Evolutionary conservation across 2,329 filamentous ascomycete species (phyloP), one percentile per base, ranked within the genome.

Genomic region (Paecilomyces niveus): DNA sequence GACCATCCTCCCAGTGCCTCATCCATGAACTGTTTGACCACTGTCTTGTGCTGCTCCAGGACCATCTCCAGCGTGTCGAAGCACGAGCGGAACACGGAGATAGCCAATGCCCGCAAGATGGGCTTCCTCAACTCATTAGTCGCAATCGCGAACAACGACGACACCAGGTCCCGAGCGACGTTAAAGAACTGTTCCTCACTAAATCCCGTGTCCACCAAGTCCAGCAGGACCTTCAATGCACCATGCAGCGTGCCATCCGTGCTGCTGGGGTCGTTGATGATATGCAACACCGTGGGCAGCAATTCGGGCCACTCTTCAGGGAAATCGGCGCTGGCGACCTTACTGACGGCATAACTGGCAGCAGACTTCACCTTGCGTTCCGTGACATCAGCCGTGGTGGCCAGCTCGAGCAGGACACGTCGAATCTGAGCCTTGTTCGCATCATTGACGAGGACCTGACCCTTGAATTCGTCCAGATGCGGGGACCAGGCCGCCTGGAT

Each of bases 21-120:
- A 61, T 96, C 90, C 56, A 93, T 92, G 72, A 99, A 99, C 1
- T 82, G 83, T 74, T 90, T 94, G 61, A 97, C 91, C 57, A 90
- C 90, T 59, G 83, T 83, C 68, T 90, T 89, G 75, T 97, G 90
- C 65, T 96, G 90, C 65, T 96, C 92, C 80, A 96, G 89, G 64
- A 97, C 89, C 85, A 97, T 96, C 76, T 97, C 92, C 78, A 99
- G 85, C 58, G 94, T 90, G 71, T 97, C 92, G 72, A 99, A 96
- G 75, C 91, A 96, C 54, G 86, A 86, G 58, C 91, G 85, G 80
- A 97, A 96, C 59, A 97, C 90, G 49, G 89, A 90, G 50, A 97
- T 88, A 45, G 94, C 90, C 65, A 97, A 80, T 31, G 92, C 91
- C 61, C 94, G 85, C 59, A 96, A 80, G 60, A 85, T 85, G 9